Conservation (phyloP, 495 filamentous ascomycete genomes). For the Penicillium bialowiezense region DNA sequence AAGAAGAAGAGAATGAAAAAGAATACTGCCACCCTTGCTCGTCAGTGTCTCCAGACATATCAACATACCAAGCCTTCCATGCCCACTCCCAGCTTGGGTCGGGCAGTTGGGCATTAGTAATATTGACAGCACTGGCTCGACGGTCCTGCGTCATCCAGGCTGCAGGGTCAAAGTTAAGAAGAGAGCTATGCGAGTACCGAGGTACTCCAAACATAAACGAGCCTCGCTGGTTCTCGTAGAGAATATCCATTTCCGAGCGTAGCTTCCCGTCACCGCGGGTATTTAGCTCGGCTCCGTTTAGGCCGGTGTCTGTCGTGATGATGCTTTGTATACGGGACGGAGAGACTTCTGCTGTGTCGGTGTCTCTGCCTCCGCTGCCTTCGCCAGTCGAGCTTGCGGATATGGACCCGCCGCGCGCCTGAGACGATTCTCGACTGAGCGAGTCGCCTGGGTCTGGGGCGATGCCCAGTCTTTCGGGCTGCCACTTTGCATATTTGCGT, state of each 20-base stretch:
- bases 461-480: constrained; percentile 46
- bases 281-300: constrained; percentile 13
- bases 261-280: constrained; percentile 6
- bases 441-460: constrained; percentile 20
- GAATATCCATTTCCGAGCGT: constrained; percentile 68
- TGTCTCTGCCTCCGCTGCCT: constrained; percentile 7
- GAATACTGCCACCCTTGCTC: constrained; percentile 96
- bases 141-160: constrained; percentile 78
- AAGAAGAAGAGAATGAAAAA: constrained; percentile 76
- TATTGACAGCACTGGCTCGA: constrained; percentile 76
- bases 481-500: constrained; percentile 64
- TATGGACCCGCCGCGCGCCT: constrained; percentile 18
- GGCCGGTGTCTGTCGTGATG: constrained; percentile 16
- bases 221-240: constrained; percentile 92
- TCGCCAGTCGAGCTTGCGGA: constrained; percentile 20
- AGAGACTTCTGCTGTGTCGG: constrained; percentile 17
- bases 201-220: constrained; percentile 85
- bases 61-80: constrained; percentile 92
- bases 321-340: constrained; percentile 14
- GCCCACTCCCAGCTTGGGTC: constrained; percentile 97
- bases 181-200: constrained; percentile 78
- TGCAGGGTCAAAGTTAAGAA: constrained; percentile 82
- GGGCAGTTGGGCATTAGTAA: constrained; percentile 85
- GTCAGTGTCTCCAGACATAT: constrained; percentile 84
- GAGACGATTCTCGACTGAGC: constrained; percentile 21